These are phyloP conservation scores for Hymenoscyphus infarciens DNA, from an alignment of 2,329 filamentous ascomycete species.

Conservation along the genomic window DNA sequence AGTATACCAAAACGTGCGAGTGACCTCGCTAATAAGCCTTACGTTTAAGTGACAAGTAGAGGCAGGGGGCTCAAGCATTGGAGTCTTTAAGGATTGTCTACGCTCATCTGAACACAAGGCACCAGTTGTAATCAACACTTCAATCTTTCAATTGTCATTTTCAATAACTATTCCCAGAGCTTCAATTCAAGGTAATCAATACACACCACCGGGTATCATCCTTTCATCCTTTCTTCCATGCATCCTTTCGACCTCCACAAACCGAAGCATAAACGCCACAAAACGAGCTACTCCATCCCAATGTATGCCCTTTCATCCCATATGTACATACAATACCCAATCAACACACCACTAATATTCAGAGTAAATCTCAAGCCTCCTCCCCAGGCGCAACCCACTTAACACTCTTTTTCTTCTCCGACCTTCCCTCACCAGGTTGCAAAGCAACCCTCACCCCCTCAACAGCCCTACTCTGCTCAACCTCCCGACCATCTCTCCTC, in stretches of 20 bases:
- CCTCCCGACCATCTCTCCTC: constrained; percentile 50
- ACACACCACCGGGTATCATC: constrained; percentile 1
- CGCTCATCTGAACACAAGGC: no score
- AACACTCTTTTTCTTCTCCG: constrained; percentile 61
- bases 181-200: neutral
- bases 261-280: neutral
- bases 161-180: no score
- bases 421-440: constrained; percentile 35
- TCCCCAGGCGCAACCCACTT: constrained; percentile 48
- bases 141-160: no score
- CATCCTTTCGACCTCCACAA: neutral
- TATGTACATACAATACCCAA: neutral
- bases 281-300: neutral
- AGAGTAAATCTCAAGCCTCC: constrained; percentile 13
- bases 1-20: no score
- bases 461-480: constrained; percentile 57
- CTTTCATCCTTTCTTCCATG: neutral
- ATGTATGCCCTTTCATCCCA: neutral
- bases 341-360: neutral
- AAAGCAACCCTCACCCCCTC: constrained; percentile 56
- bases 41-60: no score
- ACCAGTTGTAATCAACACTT: no score
- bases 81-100: no score
- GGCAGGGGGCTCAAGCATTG: no score
- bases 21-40: no score